Base-by-base conservation (phyloP, 1,139 yeast genomes). In the Pichia sp. region DNA sequence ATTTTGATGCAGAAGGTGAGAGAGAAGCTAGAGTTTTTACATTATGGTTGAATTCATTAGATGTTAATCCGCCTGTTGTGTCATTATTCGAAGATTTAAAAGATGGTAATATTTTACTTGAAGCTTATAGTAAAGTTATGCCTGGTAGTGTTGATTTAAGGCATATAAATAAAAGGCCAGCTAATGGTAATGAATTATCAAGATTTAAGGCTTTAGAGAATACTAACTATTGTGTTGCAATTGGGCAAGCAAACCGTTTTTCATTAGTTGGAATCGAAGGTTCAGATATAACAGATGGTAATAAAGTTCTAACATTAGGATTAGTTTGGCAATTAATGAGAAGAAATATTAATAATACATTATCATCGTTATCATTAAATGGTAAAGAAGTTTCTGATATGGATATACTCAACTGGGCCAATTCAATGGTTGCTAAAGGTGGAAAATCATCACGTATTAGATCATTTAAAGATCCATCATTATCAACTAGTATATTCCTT, bases 241-340 rank as follows among this genome's bases (percentile, higher is more conserved):
- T 94, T 42, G 99, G 99, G 57, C 89, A 90, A 65, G 85, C 90
- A 35, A 86, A 87, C 63, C 80, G 82, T 45, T 92, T 94, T 65
- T 89, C 97, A 1, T 74, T 92, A 47, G 99, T 92, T 41, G 98
- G 98, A 55, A 94, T 92, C 54, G 98, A 92, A 65, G 99, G 99
- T 42, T 87, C 96, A 6, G 98, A 92, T 67, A 92, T 92, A 55
- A 86, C 87, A 39, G 98, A 92, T 64, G 97, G 97, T 55, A 84
- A 84, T 61, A 87, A 85, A 62, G 74, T 94, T 44, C 75, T 94
- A 56, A 87, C 96, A 0, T 74, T 94, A 57, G 98, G 95, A n/a
- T 76, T 92, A 50, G 97, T 92, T 35, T 92, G 99, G 99, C 99
- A 92, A 71, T 76, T 92, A 60, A 92, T 92, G 99, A 82, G 98